Evolutionary conservation across 2,329 filamentous ascomycete species (phyloP), one percentile per base, ranked within the genome.

Genomic region (Gremmenia infestans): DNA sequence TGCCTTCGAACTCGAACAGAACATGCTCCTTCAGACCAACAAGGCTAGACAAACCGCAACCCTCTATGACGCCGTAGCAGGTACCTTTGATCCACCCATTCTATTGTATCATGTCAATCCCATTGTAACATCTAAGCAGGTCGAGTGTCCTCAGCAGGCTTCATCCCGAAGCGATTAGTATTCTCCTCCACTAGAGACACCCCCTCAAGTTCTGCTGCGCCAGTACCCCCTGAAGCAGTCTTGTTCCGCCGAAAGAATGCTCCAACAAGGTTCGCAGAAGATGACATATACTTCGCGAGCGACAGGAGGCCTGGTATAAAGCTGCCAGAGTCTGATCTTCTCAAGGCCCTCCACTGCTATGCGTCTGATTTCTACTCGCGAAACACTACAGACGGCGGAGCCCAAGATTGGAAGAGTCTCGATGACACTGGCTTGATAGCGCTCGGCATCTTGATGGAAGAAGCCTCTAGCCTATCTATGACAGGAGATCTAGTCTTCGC

Each of bases 391-490:
- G 62, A 66, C 50, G 55, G 60, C 5, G 72, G 66, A 17, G 54
- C 59, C n/a, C 68, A 63, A 25, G 72, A 74, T 50, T 78, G 72
- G 66, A 72, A 78, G 60, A 88, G 83, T 69, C 82, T 93, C 81
- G 87, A 93, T 67, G 89, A 90, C 73, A 90, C 87, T 14, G 88
- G 88, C 4, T 75, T 93, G 56, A 73, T 93, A 53, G 87, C 88
- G 1, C 77, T 93, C 65, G 88, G 88, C 1, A 83, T 93, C 49
- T 71, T 93, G 55, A 73, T 92, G 43, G 88, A 93, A 71, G 89
- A 93, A 71, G 80, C 82, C 2, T 78, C 81, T 15, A 76, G 78
- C 5, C 72, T 92, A 19, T 88, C 87, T 4, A 73, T 77, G 53
- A 80, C 76, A 12, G 89, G 88, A 22, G 85, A 91, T 70, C 70